These are phyloP conservation scores for Cercospora sp. DNA, from an alignment of 2,329 filamentous ascomycete species.

Conservation along the genomic window DNA sequence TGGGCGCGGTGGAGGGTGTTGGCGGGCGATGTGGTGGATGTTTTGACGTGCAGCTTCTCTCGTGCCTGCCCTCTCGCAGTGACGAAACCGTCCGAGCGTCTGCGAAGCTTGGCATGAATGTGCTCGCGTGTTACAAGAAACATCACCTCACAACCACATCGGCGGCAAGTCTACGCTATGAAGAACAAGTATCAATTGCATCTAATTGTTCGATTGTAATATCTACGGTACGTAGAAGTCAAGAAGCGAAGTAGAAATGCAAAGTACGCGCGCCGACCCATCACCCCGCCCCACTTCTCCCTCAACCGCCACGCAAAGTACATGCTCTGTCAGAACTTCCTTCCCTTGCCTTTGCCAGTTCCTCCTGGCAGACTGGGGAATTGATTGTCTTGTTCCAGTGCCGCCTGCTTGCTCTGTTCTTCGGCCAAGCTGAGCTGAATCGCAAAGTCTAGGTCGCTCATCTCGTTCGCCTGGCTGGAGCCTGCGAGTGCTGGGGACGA, in stretches of 20 bases:
- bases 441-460: slow-evolving; percentile 62
- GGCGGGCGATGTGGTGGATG: background rate
- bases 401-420: slow-evolving; percentile 48
- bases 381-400: slow-evolving; percentile 18
- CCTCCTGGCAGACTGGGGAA: slow-evolving; percentile 36
- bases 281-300: background rate
- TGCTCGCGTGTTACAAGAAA: background rate
- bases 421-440: slow-evolving; percentile 63
- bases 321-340: slow-evolving; percentile 17
- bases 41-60: slow-evolving; percentile 13
- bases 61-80: slow-evolving; percentile 2
- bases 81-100: slow-evolving; percentile 5
- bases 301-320: background rate
- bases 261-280: background rate
- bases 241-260: background rate
- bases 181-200: background rate
- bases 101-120: slow-evolving; percentile 1
- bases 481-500: slow-evolving; percentile 39
- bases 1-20: background rate
- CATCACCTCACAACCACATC: background rate
- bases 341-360: slow-evolving; percentile 34
- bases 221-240: background rate
- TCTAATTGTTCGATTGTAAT: background rate
- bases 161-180: background rate
- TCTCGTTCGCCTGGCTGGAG: slow-evolving; percentile 45